A percentile compares a stretch with the other conserved stretches of the same genome.
Conservation (phyloP, 257 asterid genomes). For the Solanum habrochaites region DNA sequence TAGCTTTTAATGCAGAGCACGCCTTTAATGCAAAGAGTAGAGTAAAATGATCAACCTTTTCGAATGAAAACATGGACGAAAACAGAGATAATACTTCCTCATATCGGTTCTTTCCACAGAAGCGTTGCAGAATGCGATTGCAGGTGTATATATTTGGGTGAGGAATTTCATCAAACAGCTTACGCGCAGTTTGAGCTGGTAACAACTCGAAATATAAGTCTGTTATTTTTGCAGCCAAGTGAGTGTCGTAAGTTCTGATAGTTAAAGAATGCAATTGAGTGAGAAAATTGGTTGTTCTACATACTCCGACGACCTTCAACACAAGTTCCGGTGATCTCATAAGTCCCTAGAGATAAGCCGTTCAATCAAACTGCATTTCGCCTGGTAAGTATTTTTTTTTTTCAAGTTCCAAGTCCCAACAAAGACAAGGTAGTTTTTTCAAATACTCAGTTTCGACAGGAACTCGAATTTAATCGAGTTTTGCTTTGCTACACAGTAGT, state of each 20-base stretch:
- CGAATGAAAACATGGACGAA: conserved; percentile 14
- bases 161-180: conserved; percentile 73
- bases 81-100: conserved; percentile 29
- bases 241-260: conserved; percentile 21
- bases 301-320: conserved; percentile 27
- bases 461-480: neutral
- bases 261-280: conserved; percentile 24
- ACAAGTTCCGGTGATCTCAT: conserved; percentile 24
- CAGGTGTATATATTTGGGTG: conserved; percentile 12
- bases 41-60: conserved; percentile 34
- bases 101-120: conserved; percentile 25
- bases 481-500: no score
- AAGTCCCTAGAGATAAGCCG: neutral
- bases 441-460: no score
- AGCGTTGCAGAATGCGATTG: conserved; percentile 35
- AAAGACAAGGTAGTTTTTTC: no score
- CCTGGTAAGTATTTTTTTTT: neutral
- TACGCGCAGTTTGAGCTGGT: conserved; percentile 12
- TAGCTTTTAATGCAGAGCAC: conserved; percentile 34
- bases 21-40: conserved; percentile 44
- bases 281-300: conserved; percentile 10
- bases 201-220: conserved; percentile 6
- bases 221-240: conserved; percentile 21
- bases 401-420: no score
- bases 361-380: neutral